phyloP scores from a whole-genome alignment of 768 basidiomycete genomes.

The Cyclocybe aegerita region DNA sequence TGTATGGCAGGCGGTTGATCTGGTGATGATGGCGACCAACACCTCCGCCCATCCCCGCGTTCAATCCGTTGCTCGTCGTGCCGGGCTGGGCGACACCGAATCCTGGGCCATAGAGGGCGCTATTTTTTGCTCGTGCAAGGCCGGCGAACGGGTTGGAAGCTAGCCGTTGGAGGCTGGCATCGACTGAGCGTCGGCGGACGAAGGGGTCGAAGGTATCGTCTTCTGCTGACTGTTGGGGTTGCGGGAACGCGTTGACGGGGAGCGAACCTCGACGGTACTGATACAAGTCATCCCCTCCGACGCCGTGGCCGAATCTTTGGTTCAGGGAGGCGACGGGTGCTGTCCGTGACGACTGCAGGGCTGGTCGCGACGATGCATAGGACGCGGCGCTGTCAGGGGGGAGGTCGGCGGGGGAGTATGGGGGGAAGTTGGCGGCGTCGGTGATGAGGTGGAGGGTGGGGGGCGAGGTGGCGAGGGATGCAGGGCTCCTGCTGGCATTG shows the following conservation, averaged over 20 bases:
- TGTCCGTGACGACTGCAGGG: neutral
- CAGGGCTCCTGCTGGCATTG: constrained; percentile 5
- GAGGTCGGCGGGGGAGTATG: constrained; percentile 34
- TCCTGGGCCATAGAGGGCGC: constrained; percentile 38
- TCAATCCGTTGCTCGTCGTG: constrained; percentile 4
- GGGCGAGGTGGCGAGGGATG: constrained; percentile 30
- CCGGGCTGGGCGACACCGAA: constrained; percentile 29
- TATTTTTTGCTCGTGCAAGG: constrained; percentile 54
- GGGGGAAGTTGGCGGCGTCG: constrained; percentile 22
- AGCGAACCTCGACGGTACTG: constrained; percentile 54
- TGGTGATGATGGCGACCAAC: constrained; percentile 25
- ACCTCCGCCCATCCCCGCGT: too few species aligned
- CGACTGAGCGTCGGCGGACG: constrained; percentile 43
- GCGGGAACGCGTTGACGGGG: constrained; percentile 43
- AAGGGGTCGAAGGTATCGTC: constrained; percentile 41
- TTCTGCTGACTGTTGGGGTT: constrained; percentile 32
- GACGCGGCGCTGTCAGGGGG: constrained; percentile 33
- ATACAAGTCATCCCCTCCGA: constrained; percentile 21
- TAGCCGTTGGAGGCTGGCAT: constrained; percentile 49
- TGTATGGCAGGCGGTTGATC: constrained; percentile 28
- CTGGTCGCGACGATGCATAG: neutral
- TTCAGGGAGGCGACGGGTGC: too few species aligned
- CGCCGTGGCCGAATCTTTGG: neutral
- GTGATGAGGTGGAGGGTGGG: constrained; percentile 43
- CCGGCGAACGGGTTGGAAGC: constrained; percentile 48